These are phyloP conservation scores for Talaromyces sp. DNA, from an alignment of 2,329 filamentous ascomycete genomes.

Conservation along the genomic window DNA sequence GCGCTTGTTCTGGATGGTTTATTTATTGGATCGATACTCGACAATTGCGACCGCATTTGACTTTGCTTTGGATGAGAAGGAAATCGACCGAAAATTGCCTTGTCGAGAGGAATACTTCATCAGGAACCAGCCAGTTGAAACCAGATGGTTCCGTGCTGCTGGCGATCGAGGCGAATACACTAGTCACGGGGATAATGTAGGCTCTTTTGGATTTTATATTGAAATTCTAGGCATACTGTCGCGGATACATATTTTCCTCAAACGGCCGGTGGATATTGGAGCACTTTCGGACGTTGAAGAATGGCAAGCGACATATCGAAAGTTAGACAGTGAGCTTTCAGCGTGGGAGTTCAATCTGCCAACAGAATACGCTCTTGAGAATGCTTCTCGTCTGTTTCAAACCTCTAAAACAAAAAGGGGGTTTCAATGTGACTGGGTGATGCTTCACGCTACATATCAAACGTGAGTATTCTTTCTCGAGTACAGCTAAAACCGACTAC, in stretches of 20 bases:
- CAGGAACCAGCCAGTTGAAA: constrained; percentile 79
- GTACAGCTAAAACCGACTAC: neutral
- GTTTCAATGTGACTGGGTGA: constrained; percentile 80
- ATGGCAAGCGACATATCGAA: constrained; percentile 84
- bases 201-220: constrained; percentile 84
- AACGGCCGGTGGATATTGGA: constrained; percentile 84
- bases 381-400: constrained; percentile 75
- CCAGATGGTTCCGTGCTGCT: constrained; percentile 68
- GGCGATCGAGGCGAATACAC: constrained; percentile 59
- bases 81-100: constrained; percentile 81
- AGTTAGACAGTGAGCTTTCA: constrained; percentile 74
- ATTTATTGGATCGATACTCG: constrained; percentile 82
- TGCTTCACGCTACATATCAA: constrained; percentile 87
- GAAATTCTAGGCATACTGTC: constrained; percentile 85
- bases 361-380: constrained; percentile 67
- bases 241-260: constrained; percentile 82
- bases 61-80: constrained; percentile 82
- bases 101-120: constrained; percentile 85
- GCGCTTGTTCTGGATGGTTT: constrained; percentile 91
- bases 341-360: constrained; percentile 83
- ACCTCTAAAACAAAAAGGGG: constrained; percentile 62
- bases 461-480: constrained; percentile 52
- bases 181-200: constrained; percentile 74
- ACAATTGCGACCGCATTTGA: constrained; percentile 90
- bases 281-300: constrained; percentile 79